Evolutionary conservation across 805 yeast species (phyloP).

Genomic region (Debaryomyces hansenii): DNA sequence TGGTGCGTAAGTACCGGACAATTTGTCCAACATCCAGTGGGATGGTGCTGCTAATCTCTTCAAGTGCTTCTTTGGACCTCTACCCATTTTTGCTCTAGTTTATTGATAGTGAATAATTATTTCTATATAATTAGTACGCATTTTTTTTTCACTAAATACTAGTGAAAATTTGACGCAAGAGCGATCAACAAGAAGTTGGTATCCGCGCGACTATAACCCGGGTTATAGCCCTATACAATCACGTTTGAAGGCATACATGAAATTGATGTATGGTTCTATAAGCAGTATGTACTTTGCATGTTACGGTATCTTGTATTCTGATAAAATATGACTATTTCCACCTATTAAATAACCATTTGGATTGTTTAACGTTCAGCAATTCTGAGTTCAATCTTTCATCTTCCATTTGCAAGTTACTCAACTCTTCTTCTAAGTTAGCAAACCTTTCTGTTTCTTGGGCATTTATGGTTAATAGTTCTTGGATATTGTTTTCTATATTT

Average conservation of each 20-base stretch:
- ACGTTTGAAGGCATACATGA: neutral
- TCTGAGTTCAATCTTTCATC: conserved; percentile 23
- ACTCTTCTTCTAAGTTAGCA: conserved; percentile 39
- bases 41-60: conserved; percentile 99
- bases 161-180: neutral
- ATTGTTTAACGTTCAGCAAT: conserved; percentile 13
- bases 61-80: conserved; percentile 84
- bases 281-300: no score
- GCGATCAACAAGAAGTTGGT: neutral
- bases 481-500: conserved; percentile 37
- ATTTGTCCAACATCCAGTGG: conserved; percentile 99
- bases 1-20: conserved; percentile 99
- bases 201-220: neutral
- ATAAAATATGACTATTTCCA: conserved; percentile 11
- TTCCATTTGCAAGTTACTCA: conserved; percentile 23
- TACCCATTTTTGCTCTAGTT: conserved; percentile 18
- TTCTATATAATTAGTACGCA: neutral
- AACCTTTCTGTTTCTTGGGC: conserved; percentile 40
- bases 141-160: conserved; percentile 4
- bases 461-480: conserved; percentile 33
- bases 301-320: no score
- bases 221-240: neutral
- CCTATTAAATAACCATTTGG: conserved; percentile 30
- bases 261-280: no score
- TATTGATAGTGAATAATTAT: conserved; percentile 1